Evolutionary conservation across 495 filamentous ascomycete species (phyloP).

Genomic region (Hypoxylon rickii): DNA sequence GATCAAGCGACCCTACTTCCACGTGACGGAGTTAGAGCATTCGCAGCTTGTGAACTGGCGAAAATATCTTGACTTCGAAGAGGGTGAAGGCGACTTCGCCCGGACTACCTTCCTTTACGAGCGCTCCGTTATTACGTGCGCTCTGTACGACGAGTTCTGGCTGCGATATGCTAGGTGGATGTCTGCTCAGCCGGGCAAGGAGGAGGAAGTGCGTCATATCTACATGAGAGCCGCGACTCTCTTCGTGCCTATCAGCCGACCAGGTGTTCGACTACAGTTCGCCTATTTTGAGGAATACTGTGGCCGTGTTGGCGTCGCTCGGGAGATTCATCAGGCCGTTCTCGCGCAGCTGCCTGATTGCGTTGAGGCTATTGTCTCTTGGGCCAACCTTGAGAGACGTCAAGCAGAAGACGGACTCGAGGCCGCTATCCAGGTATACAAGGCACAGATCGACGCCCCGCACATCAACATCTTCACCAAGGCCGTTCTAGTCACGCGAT

Average conservation of each 20-base stretch:
- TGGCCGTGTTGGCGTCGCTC: slow-evolving; percentile 74
- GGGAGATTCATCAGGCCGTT: slow-evolving; percentile 82
- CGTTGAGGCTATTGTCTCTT: slow-evolving; percentile 83
- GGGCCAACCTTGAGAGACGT: slow-evolving; percentile 86
- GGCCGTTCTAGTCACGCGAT: slow-evolving; percentile 84
- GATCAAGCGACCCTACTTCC: slow-evolving; percentile 96
- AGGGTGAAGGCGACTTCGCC: slow-evolving; percentile 75
- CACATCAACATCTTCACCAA: slow-evolving; percentile 78
- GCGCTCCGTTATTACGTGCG: slow-evolving; percentile 87
- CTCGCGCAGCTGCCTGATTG: slow-evolving; percentile 68
- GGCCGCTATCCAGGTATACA: slow-evolving; percentile 84
- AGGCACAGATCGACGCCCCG: slow-evolving; percentile 73
- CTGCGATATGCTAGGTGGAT: slow-evolving; percentile 98
- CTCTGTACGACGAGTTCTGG: slow-evolving; percentile 98
- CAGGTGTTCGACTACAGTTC: slow-evolving; percentile 83
- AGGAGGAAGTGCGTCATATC: slow-evolving; percentile 91
- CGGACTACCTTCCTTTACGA: slow-evolving; percentile 88
- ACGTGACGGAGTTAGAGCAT: slow-evolving; percentile 90
- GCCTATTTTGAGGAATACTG: slow-evolving; percentile 92
- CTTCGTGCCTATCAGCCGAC: slow-evolving; percentile 82
- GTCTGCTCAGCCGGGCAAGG: slow-evolving; percentile 76
- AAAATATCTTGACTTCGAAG: slow-evolving; percentile 97
- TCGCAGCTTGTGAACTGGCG: slow-evolving; percentile 89
- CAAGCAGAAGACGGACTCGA: slow-evolving; percentile 84
- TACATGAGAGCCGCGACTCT: slow-evolving; percentile 85